Evolutionary conservation across 345 rosid genomes (phyloP).

Genomic region (Clausena lansium): DNA sequence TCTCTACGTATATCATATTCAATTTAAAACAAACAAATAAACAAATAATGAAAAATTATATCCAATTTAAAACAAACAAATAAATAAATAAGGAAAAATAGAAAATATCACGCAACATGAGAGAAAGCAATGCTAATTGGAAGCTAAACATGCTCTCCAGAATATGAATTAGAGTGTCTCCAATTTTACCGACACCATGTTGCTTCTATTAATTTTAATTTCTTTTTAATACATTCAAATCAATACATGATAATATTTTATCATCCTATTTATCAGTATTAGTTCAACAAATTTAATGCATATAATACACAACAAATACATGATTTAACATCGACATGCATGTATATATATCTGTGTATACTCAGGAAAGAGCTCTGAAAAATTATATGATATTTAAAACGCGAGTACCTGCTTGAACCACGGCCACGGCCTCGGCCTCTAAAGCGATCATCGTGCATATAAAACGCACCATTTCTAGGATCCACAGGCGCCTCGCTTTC

Average conservation of each 20-base stretch:
- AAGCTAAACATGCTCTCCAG: too few species aligned
- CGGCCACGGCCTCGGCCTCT: conserved; percentile 1
- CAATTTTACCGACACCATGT: background rate
- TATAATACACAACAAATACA: background rate
- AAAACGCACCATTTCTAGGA: conserved; percentile 22
- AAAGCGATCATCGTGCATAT: conserved; percentile 31
- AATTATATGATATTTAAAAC: background rate
- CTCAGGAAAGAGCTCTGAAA: too few species aligned
- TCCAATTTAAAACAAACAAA: too few species aligned
- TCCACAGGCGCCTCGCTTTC: conserved; percentile 7
- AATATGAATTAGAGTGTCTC: background rate
- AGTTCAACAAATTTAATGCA: background rate
- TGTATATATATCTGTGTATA: background rate
- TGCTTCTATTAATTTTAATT: background rate
- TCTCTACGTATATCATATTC: background rate
- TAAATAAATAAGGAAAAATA: background rate
- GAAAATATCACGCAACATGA: background rate
- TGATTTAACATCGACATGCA: background rate
- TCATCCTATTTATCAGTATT: background rate
- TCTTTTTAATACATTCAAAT: background rate
- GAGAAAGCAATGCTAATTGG: background rate
- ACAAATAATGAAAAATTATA: too few species aligned
- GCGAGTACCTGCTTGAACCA: conserved; percentile 1
- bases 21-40: background rate
- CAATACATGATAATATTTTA: background rate